A percentile compares a stretch with the other conserved stretches of the same genome.
phyloP scores from a whole-genome alignment of 2,329 filamentous ascomycete species.

The Periglandula ipomoeae region DNA sequence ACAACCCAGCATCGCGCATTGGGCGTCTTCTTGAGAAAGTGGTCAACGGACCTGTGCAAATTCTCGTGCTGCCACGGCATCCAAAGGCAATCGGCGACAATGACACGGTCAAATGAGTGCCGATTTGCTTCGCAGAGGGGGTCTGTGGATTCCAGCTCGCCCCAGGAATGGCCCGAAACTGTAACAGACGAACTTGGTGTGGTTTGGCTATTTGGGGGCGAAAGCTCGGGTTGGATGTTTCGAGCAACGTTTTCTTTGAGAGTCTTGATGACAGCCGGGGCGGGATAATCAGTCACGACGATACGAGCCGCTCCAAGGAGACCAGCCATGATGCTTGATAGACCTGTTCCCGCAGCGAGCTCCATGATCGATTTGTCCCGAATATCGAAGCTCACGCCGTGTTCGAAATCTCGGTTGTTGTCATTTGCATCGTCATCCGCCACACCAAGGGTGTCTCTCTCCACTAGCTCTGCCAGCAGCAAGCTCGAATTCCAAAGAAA shows the following conservation, averaged over 20 bases:
- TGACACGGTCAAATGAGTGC: slow-evolving; percentile 47
- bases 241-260: slow-evolving; percentile 47
- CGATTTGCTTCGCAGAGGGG: slow-evolving; percentile 19
- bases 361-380: slow-evolving; percentile 66
- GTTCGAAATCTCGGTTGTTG: too few relatives aligned
- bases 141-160: slow-evolving; percentile 30
- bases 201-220: slow-evolving; percentile 19
- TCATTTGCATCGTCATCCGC: too few relatives aligned
- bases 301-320: slow-evolving; percentile 60
- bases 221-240: slow-evolving; percentile 33
- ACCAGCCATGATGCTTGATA: slow-evolving; percentile 72
- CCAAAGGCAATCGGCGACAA: slow-evolving; percentile 69
- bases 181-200: slow-evolving; percentile 19
- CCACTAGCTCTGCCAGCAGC: slow-evolving; percentile 68
- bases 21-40: slow-evolving; percentile 41
- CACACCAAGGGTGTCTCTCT: slow-evolving; percentile 32
- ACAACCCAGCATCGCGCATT: slow-evolving; percentile 53
- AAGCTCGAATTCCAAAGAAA: slow-evolving; percentile 85
- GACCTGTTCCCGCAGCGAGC: slow-evolving; percentile 77
- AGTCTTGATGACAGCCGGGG: slow-evolving; percentile 55
- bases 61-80: slow-evolving; percentile 65
- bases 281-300: slow-evolving; percentile 84
- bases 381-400: slow-evolving; percentile 45
- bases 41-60: slow-evolving; percentile 50
- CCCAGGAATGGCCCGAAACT: slow-evolving; percentile 58